Conservation (phyloP, 768 basidiomycete species). For the Tricholoma terreum region DNA sequence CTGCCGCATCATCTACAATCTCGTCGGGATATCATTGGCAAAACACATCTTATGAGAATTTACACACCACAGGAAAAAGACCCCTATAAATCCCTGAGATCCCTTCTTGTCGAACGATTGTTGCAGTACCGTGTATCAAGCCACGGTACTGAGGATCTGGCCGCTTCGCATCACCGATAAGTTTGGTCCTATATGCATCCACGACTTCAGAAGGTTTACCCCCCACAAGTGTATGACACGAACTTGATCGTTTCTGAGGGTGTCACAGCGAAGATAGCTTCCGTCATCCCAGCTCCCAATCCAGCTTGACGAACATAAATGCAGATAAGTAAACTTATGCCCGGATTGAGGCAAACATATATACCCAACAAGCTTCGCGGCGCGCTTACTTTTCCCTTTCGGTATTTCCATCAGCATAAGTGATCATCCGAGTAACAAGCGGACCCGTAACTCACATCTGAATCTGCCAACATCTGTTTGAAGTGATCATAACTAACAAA, state of each 20-base stretch:
- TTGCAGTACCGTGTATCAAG: constrained; percentile 76
- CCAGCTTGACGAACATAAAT: constrained; percentile 46
- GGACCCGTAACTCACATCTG: constrained; percentile 52
- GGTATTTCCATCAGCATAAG: background rate
- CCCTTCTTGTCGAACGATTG: constrained; percentile 85
- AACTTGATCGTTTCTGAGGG: constrained; percentile 99
- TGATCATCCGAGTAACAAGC: background rate
- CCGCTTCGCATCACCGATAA: constrained; percentile 91
- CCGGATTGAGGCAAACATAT: background rate
- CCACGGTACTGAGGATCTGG: constrained; percentile 84
- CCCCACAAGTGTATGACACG: constrained; percentile 23
- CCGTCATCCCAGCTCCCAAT: constrained; percentile 85
- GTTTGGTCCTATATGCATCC: constrained; percentile 70
- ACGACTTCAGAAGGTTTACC: background rate
- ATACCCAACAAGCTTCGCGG: constrained; percentile 79
- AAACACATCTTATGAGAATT: background rate
- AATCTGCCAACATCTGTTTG: constrained; percentile 78
- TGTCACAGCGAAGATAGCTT: constrained; percentile 92
- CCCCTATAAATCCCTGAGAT: constrained; percentile 84
- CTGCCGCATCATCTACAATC: constrained; percentile 87
- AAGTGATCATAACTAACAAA: constrained; percentile 95
- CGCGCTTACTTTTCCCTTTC: constrained; percentile 86
- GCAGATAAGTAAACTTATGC: background rate
- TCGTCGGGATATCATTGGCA: background rate
- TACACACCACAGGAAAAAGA: constrained; percentile 85